Base-by-base conservation (phyloP, 805 yeast genomes). In the Priceomyces melissophilus region DNA sequence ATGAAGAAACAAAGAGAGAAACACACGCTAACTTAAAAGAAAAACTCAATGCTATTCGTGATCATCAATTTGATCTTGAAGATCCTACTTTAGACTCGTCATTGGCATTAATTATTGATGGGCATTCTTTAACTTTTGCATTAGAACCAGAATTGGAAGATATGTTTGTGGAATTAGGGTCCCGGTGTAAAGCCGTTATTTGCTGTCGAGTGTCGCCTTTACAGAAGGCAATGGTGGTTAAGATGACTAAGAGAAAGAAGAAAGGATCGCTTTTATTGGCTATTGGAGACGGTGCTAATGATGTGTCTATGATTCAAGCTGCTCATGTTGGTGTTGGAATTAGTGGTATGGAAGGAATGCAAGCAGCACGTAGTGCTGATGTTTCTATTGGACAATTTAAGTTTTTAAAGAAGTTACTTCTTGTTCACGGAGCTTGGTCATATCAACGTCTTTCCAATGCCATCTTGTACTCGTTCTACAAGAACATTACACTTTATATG, bases 261-360 rank as follows among this genome's bases (percentile, higher is more conserved):
- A 75, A 77, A 55, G 82, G 84, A 36, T 79, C 96, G 2, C 62
- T 86, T 32, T 63, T 95, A 32, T 69, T 93, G 44, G 98, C 99
- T 1, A 84, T 93, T 57, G 99, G 99, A 33, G 99, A 93, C 65
- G 99, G 99, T 57, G 99, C 99, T 2, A 93, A 93, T 58, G 99
- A 93, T 67, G 99, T 93, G 31, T 84, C 96, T 29, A 93, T 93
- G 99, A 93, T 93, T 49, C 99, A 93, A 64, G 98, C 99, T 11
- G 99, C 99, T 0, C 98, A 93, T 62, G 96, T 93, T 39, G 99
- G 99, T 47, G 96, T 93, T 16, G 99, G 99, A 59, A 95, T 93
- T 47, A 87, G 95, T 64, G 99, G 99, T 49, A 84, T 89, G 91
- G 99, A 93, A 67, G 99, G 99, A 51, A 89, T 90, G 88, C 99